phyloP scores from a whole-genome alignment of 108 stramenopile species.

The Skeletonema tropicum region DNA sequence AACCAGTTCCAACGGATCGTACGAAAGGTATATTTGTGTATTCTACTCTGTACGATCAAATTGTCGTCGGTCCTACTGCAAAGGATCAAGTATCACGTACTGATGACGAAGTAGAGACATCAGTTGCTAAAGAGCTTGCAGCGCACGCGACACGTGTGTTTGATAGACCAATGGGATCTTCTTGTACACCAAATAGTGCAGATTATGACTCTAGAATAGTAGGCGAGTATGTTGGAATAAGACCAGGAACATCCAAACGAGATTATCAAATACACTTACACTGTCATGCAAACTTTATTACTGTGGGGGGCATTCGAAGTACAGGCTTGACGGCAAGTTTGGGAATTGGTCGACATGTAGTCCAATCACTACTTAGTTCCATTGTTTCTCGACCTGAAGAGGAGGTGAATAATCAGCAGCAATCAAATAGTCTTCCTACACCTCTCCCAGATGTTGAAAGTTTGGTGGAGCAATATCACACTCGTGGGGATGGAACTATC shows the following conservation, averaged over 20 bases:
- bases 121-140: conserved; percentile 53
- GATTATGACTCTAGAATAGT: conserved; percentile 41
- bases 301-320: conserved; percentile 78
- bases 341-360: conserved; percentile 76
- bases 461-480: conserved; percentile 59
- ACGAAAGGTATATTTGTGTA: conserved; percentile 87
- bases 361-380: conserved; percentile 42
- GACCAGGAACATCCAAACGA: conserved; percentile 74
- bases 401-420: conserved; percentile 1
- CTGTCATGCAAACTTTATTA: conserved; percentile 55
- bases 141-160: conserved; percentile 42
- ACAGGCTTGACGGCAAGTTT: conserved; percentile 82
- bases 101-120: conserved; percentile 54
- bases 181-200: conserved; percentile 4
- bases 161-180: conserved; percentile 20
- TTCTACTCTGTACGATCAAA: conserved; percentile 73
- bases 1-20: conserved; percentile 77
- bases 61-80: conserved; percentile 89
- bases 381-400: conserved; percentile 14
- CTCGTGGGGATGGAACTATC: conserved; percentile 52
- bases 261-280: conserved; percentile 76
- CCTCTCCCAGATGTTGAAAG: conserved; percentile 57
- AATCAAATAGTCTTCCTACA: conserved; percentile 26
- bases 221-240: conserved; percentile 82
- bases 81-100: conserved; percentile 62